Evolutionary conservation across 768 basidiomycete species (phyloP), one percentile per base, ranked within the genome.

Genomic region (Boletus tylopilopsis): DNA sequence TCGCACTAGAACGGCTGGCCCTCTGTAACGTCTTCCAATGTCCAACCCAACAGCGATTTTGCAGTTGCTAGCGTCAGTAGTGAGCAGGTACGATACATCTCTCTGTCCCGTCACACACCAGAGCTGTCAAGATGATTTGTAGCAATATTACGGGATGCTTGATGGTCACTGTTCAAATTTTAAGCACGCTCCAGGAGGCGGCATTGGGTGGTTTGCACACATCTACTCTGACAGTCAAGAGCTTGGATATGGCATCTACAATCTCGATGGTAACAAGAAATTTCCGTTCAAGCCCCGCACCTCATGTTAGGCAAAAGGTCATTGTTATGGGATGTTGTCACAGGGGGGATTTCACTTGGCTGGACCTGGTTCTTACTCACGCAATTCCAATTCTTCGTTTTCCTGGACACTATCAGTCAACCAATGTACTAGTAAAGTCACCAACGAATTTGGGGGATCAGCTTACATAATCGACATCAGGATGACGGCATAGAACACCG

Each of bases 141-240:
- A 57, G 53, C 53, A 86, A 49, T 90, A 88, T 59, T 88, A 72
- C 53, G 64, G 65, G 19, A 64, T 90, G 12, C 76, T 90, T 13
- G 85, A 90, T 55, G 61, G 70, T 1, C 76, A 84, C 46, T 90
- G 87, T 58, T 57, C 69, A 11, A 73, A 80, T 57, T 72, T 90
- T 59, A 90, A 90, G 67, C 58, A 55, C 0, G 77, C 78, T 23
- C 53, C 67, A 22, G 77, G 77, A 4, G 85, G 85, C 18, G 85
- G 85, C 19, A 69, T 89, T 32, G 85, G 87, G 11, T 90, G 87
- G 88, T 90, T 90, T 57, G 85, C 84, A 22, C 88, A 90, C 61
- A 82, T 89, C 45, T 89, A 88, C 59, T 80, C 81, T 2, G 88
- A 88, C 59, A 51, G 66, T 51, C 76, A 80, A 64, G 76, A 75